phyloP scores from a whole-genome alignment of 2,329 filamentous ascomycete genomes.

The Ascochyta fabae region DNA sequence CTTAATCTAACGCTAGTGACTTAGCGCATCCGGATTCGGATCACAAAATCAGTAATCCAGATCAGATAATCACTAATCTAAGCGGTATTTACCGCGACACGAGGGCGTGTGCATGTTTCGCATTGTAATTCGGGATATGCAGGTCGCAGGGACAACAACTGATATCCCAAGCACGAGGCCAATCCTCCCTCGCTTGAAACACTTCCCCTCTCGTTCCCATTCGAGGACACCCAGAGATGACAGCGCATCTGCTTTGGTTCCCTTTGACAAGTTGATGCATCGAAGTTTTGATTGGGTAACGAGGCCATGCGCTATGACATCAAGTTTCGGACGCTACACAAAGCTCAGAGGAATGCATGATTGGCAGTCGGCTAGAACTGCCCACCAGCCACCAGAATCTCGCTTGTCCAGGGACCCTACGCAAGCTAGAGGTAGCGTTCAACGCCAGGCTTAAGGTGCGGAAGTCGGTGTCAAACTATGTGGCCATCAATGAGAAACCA shows the following conservation, averaged over 20 bases:
- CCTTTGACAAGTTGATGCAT: slow-evolving; percentile 11
- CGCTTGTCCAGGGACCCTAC: slow-evolving; percentile 22
- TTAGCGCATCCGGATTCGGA: no score
- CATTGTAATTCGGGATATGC: slow-evolving; percentile 3
- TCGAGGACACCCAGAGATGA: slow-evolving; percentile 18
- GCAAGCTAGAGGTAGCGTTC: slow-evolving; percentile 9
- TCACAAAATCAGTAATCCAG: no score
- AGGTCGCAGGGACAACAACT: slow-evolving; percentile 13
- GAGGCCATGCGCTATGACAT: slow-evolving; percentile 28
- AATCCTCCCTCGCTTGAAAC: slow-evolving; percentile 8
- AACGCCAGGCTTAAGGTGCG: slow-evolving; percentile 10
- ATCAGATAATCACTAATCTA: no score
- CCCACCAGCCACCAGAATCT: slow-evolving; percentile 30
- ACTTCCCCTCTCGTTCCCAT: slow-evolving; percentile 14
- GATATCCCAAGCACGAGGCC: slow-evolving; percentile 4
- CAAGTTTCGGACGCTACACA: slow-evolving; percentile 18
- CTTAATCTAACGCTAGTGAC: no score
- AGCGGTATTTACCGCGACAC: no score
- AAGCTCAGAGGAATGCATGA: slow-evolving; percentile 1
- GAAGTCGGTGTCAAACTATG: slow-evolving; percentile 10
- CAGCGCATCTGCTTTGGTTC: slow-evolving; percentile 25
- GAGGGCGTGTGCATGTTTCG: slow-evolving; percentile 24
- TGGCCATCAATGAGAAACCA: slow-evolving; percentile 3
- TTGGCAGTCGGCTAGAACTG: slow-evolving; percentile 27
- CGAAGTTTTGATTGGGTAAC: slow-evolving; percentile 26